Percentiles rank a stretch among this genome's conserved stretches.
phyloP scores from a whole-genome alignment of 345 rosid species.

The Euclidium syriacum region DNA sequence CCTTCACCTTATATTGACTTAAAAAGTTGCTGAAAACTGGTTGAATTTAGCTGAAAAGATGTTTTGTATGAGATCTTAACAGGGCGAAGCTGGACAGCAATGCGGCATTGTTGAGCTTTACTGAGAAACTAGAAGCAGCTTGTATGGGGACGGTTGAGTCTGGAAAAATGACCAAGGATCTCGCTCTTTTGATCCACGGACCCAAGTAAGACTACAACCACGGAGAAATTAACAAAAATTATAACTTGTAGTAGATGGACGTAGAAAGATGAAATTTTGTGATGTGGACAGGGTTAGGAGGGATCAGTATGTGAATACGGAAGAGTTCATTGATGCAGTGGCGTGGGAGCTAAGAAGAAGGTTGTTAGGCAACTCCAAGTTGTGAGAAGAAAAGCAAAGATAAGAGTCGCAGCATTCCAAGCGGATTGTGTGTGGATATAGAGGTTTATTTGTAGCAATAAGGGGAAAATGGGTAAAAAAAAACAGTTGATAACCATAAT shows the following conservation, averaged over 20 bases:
- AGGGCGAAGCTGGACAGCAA: slow-evolving; percentile 81
- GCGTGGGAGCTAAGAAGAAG: slow-evolving; percentile 52
- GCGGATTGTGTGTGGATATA: no score
- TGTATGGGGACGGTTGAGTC: slow-evolving; percentile 63
- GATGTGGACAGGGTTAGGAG: slow-evolving; percentile 40
- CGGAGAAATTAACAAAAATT: neutral
- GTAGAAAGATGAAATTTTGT: neutral
- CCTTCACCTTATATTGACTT: neutral
- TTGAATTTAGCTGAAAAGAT: neutral
- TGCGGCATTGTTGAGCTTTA: slow-evolving; percentile 54
- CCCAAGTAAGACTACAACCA: slow-evolving; percentile 37
- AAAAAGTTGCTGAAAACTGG: neutral
- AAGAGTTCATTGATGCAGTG: slow-evolving; percentile 71
- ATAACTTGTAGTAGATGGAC: neutral
- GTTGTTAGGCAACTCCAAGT: slow-evolving; percentile 41
- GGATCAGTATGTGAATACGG: slow-evolving; percentile 52
- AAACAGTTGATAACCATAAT: no score
- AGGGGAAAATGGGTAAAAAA: no score
- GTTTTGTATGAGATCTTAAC: slow-evolving; percentile 12
- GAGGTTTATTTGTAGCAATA: no score
- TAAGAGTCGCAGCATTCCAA: neutral
- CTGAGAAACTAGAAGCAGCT: slow-evolving; percentile 70
- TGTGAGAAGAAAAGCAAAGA: slow-evolving; percentile 8
- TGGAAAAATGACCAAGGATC: slow-evolving; percentile 86
- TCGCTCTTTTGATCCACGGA: slow-evolving; percentile 63